Evolutionary conservation across 257 asterid genomes (phyloP).

Genomic region (Fraxinus pennsylvanica): DNA sequence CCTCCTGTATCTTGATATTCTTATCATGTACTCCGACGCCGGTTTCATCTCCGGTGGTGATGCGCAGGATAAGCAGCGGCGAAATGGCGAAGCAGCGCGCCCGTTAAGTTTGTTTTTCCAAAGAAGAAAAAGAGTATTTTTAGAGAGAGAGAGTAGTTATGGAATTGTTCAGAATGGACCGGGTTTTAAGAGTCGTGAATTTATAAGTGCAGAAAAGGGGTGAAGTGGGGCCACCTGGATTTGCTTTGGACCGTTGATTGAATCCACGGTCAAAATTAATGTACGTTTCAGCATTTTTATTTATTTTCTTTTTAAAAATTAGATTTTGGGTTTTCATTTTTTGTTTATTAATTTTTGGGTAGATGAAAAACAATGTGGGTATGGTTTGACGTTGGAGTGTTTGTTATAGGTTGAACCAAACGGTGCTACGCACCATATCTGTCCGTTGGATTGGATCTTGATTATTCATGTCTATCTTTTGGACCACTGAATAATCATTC

Average conservation of each 20-base stretch:
- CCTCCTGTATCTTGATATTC: conserved; percentile 55
- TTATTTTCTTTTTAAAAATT: neutral
- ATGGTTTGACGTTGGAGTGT: neutral
- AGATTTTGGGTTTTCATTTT: neutral
- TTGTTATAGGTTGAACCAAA: neutral
- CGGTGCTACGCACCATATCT: neutral
- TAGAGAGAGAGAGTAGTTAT: conserved; percentile 12
- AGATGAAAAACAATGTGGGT: neutral
- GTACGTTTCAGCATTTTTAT: conserved; percentile 19
- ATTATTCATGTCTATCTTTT: neutral
- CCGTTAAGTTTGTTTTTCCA: conserved; percentile 18
- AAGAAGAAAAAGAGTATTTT: conserved; percentile 12
- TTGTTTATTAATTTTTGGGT: neutral
- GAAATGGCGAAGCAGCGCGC: conserved; percentile 18
- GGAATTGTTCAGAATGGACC: conserved; percentile 46
- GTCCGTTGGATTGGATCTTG: neutral
- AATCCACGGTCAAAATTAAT: conserved; percentile 18
- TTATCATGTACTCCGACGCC: conserved; percentile 46
- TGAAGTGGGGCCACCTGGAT: conserved; percentile 37
- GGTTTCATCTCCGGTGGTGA: conserved; percentile 59
- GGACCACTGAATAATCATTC: neutral
- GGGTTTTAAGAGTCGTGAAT: conserved; percentile 39
- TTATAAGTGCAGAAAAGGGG: conserved; percentile 34
- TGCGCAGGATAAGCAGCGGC: conserved; percentile 39
- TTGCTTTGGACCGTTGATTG: conserved; percentile 41